These are phyloP conservation scores for Hyphopichia homilentoma DNA, from an alignment of 805 yeast species.

Conservation along the genomic window DNA sequence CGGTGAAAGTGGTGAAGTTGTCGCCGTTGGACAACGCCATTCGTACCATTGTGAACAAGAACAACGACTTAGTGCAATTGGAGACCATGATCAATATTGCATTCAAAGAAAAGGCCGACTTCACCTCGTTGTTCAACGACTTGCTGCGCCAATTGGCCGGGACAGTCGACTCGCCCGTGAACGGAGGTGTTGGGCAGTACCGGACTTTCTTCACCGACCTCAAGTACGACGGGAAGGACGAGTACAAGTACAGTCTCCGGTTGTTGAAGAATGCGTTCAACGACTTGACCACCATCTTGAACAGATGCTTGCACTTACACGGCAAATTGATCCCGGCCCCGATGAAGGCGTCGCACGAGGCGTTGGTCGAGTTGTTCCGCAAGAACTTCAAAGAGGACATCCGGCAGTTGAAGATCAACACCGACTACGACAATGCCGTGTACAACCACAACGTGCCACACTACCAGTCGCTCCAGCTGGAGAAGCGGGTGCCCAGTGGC, in stretches of 20 bases:
- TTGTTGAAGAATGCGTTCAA: slow-evolving; percentile 52
- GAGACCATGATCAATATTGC: slow-evolving; percentile 58
- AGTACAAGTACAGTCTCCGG: slow-evolving; percentile 25
- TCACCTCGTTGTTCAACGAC: slow-evolving; percentile 51
- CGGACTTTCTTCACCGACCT: slow-evolving; percentile 56
- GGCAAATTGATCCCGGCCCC: slow-evolving; percentile 55
- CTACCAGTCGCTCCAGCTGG: slow-evolving; percentile 9
- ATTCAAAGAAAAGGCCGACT: slow-evolving; percentile 48
- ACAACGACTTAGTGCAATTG: slow-evolving; percentile 65
- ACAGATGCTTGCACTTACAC: slow-evolving; percentile 65
- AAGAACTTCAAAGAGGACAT: slow-evolving; percentile 71
- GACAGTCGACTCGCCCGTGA: slow-evolving; percentile 88
- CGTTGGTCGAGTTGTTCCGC: slow-evolving; percentile 58
- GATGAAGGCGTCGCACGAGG: slow-evolving; percentile 63
- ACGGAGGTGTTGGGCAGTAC: slow-evolving; percentile 88
- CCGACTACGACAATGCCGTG: slow-evolving; percentile 25
- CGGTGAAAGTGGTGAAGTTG: slow-evolving; percentile 45
- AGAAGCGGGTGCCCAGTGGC: slow-evolving; percentile 9
- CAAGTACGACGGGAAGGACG: slow-evolving; percentile 29
- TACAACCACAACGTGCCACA: slow-evolving; percentile 21
- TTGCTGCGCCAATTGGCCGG: slow-evolving; percentile 73
- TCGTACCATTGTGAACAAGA: slow-evolving; percentile 60
- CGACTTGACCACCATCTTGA: slow-evolving; percentile 63
- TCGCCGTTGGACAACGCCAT: slow-evolving; percentile 88
- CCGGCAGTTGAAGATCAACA: slow-evolving; percentile 31